Conservation (phyloP, 768 basidiomycete species). For the Amanita polypyramis region DNA sequence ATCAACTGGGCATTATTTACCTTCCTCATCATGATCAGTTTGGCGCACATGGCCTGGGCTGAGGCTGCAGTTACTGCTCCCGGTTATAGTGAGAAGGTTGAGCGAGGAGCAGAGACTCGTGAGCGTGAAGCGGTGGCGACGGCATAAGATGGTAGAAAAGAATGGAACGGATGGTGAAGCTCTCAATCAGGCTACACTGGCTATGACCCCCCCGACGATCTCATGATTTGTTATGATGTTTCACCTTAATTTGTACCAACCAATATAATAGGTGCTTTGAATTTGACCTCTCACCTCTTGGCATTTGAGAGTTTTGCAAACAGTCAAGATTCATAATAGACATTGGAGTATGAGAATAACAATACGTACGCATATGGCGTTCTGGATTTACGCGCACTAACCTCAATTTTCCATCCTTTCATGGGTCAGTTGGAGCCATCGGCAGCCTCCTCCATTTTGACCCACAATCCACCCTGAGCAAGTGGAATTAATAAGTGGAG, state of each 20-base stretch:
- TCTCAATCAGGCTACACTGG: not conserved
- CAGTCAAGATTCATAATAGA: too few relatives aligned
- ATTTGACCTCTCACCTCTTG: too few relatives aligned
- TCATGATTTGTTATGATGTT: not conserved
- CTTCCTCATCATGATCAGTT: constrained; percentile 34
- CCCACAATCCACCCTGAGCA: constrained; percentile 41
- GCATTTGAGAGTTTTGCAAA: too few relatives aligned
- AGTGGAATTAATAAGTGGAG: not conserved
- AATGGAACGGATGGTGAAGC: not conserved
- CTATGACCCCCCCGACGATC: too few relatives aligned
- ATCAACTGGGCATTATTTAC: constrained; percentile 45
- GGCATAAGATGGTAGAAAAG: not conserved
- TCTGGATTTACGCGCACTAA: too few relatives aligned
- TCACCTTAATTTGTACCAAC: not conserved
- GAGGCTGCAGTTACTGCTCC: constrained; percentile 10
- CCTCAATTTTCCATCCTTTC: not conserved
- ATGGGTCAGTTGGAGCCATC: constrained; percentile 12
- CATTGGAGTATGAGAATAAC: too few relatives aligned
- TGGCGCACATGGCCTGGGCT: constrained; percentile 17
- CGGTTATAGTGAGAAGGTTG: constrained; percentile 11
- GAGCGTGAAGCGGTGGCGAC: not conserved
- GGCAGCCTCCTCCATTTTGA: constrained; percentile 30
- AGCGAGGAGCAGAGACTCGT: not conserved
- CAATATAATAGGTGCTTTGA: too few relatives aligned
- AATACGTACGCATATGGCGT: too few relatives aligned